A percentile compares a stretch with the other conserved stretches of the same genome.
Evolutionary conservation across 2,329 filamentous ascomycete genomes (phyloP).

Genomic region (Capronia epimyces): DNA sequence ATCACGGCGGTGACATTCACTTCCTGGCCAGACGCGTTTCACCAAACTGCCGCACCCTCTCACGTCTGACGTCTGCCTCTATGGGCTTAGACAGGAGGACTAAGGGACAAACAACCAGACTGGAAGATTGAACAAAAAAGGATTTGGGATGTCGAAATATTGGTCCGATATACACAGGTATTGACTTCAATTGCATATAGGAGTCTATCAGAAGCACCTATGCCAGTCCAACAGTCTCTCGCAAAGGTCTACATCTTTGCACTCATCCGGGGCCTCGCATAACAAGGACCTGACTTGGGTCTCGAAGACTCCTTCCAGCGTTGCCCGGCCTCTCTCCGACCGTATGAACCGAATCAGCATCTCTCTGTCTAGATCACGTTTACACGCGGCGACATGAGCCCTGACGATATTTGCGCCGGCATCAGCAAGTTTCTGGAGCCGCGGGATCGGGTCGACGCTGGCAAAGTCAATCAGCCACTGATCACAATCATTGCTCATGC

Average conservation of each 20-base stretch:
- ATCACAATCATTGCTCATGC: neutral
- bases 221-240: conserved; percentile 2
- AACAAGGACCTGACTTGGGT: neutral
- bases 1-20: no score
- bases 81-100: neutral
- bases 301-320: neutral
- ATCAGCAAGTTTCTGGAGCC: neutral
- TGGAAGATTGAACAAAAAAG: no score
- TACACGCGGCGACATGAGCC: neutral
- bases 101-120: no score
- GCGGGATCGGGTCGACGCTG: neutral
- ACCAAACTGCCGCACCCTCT: no score
- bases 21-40: no score
- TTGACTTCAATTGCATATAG: neutral
- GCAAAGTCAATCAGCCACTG: conserved; percentile 4
- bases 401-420: conserved; percentile 1
- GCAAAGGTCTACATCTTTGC: conserved; percentile 4
- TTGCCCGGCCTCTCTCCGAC: neutral
- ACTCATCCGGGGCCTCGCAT: conserved; percentile 4
- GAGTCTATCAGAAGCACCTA: neutral
- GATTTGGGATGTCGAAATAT: no score
- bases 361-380: neutral
- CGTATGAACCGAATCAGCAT: neutral
- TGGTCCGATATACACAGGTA: no score
- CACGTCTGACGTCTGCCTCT: neutral